A percentile compares a stretch with the other conserved stretches of the same genome.
These are phyloP conservation scores for Thermothielavioides terrestris DNA, from an alignment of 495 filamentous ascomycete genomes.

Conservation along the genomic window DNA sequence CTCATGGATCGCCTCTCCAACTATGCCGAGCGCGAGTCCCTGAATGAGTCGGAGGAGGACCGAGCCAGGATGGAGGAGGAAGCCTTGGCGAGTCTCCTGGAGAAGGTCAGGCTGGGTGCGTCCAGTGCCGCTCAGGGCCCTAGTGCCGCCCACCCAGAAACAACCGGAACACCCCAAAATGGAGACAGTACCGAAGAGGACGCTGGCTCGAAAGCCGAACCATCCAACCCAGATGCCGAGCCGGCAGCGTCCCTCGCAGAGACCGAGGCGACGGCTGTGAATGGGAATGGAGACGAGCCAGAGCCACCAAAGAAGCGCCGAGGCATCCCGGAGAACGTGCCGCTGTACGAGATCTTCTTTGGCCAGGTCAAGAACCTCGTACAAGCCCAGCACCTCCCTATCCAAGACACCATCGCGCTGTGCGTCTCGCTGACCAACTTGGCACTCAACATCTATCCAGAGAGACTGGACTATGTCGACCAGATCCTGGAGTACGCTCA, in stretches of 20 bases:
- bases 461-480: conserved; percentile 88
- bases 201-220: conserved; percentile 15
- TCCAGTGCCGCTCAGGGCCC: conserved; percentile 32
- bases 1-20: conserved; percentile 93
- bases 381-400: conserved; percentile 78
- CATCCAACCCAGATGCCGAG: conserved; percentile 25
- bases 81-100: conserved; percentile 63
- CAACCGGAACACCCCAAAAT: conserved; percentile 7
- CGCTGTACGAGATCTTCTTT: conserved; percentile 95
- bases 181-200: conserved; percentile 15
- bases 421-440: conserved; percentile 88
- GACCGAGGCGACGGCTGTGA: conserved; percentile 33
- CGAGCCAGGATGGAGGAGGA: conserved; percentile 73
- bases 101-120: conserved; percentile 66
- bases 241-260: conserved; percentile 33
- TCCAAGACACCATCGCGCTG: conserved; percentile 89
- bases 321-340: conserved; percentile 72
- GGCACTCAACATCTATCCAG: conserved; percentile 89
- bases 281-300: conserved; percentile 32
- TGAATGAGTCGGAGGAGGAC: conserved; percentile 60
- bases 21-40: conserved; percentile 82
- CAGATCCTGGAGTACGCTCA: conserved; percentile 86
- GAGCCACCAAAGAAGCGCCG: conserved; percentile 47
- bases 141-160: conserved; percentile 9
- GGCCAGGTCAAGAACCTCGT: conserved; percentile 91